Evolutionary conservation across 1,139 yeast species (phyloP), one percentile per base, ranked within the genome.

Genomic region (Sugiyamaella grinbergsii): DNA sequence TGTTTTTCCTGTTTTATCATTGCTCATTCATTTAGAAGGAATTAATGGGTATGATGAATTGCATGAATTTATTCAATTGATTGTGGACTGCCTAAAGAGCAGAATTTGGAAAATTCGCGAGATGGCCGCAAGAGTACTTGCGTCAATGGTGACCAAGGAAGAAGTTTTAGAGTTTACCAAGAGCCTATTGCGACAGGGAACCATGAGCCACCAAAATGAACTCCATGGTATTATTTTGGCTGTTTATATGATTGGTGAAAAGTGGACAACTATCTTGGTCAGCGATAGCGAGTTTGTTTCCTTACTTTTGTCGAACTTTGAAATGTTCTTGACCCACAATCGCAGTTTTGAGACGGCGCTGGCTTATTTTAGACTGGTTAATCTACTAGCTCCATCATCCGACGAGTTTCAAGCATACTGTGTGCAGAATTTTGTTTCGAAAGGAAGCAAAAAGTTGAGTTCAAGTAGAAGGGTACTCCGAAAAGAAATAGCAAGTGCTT

Each of bases 91-190:
- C 54, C 66, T 86, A 37, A 69, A 70, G 1, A 75, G 81, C 56
- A 71, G 69, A 42, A 72, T 76, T 50, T 91, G 96, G 96, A 89
- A 88, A 60, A 77, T 91, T 2, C 76, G 98, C 54, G 96, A 90
- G 64, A 79, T 87, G 78, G 84, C 95, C 0, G 89, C 96, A 0
- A 74, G 84, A 62, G 79, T 90, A 2, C 62, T 88, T 1, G 79
- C 84, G 0, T 70, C 83, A 0, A 68, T 85, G 52, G 66, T 75
- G 1, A 65, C 69, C 7, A 65, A 68, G 19, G 67, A 63, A 1
- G 63, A 62, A 5, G 58, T 64, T n/a, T 63, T 62, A 32, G 53
- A 65, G 1, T 51, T 59, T 15, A 50, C 56, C 1, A 45, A 61
- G 19, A 26, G 62, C 1, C 53, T 60, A 20, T 38, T 60, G 6